Percentiles rank a stretch among this genome's conserved stretches.
These are phyloP conservation scores for Akanthomyces muscarius DNA, from an alignment of 2,329 filamentous ascomycete species.

Conservation along the genomic window DNA sequence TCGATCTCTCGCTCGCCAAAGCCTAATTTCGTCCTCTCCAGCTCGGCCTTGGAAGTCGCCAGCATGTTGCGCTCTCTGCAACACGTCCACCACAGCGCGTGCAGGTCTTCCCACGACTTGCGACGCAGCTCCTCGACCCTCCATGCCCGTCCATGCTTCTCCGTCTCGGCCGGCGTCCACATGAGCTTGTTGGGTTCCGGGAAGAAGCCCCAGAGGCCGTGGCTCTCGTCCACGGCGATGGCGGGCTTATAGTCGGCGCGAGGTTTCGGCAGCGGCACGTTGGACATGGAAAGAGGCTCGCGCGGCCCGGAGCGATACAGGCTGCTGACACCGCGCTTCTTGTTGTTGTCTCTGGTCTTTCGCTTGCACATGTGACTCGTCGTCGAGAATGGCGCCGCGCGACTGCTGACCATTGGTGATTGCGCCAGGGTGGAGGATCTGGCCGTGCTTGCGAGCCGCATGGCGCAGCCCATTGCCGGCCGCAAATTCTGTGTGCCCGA, in stretches of 20 bases:
- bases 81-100: constrained; percentile 91
- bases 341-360: constrained; percentile 70
- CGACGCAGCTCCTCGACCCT: constrained; percentile 75
- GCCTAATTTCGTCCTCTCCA: constrained; percentile 61
- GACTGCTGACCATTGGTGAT: background rate
- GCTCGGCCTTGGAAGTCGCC: constrained; percentile 70
- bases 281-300: constrained; percentile 69
- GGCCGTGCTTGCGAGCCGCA: constrained; percentile 2
- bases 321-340: constrained; percentile 74
- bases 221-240: constrained; percentile 62
- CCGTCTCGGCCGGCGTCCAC: constrained; percentile 66
- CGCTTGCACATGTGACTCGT: constrained; percentile 46
- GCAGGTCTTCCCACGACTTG: constrained; percentile 92
- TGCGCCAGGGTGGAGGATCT: background rate
- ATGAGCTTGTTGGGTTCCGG: constrained; percentile 64
- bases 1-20: constrained; percentile 69
- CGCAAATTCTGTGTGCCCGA: constrained; percentile 12
- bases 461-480: constrained; percentile 7
- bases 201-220: constrained; percentile 94
- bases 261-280: constrained; percentile 70
- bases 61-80: constrained; percentile 86
- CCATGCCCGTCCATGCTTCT: constrained; percentile 77
- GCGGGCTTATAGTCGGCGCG: constrained; percentile 55
- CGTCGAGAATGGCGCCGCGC: constrained; percentile 47
- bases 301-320: constrained; percentile 73